Conservation (phyloP, 1,284 basidiomycete species). For the Ganoderma lingzhi region DNA sequence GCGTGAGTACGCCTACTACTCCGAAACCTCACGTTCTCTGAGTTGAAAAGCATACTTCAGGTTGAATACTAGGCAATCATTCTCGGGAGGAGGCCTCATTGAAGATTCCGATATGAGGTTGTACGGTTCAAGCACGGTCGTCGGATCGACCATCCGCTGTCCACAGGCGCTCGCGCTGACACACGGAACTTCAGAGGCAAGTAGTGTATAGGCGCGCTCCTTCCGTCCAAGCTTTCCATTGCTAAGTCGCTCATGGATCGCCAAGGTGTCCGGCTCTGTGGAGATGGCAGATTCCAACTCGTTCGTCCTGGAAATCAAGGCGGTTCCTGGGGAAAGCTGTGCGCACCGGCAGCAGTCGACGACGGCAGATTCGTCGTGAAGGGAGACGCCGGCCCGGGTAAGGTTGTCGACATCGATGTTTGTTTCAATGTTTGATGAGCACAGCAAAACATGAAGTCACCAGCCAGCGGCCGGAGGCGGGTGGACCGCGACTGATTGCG, state of each 20-base stretch:
- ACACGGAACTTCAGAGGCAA: neutral
- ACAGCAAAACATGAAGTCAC: neutral
- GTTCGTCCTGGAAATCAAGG: neutral
- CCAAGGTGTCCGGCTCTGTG: neutral
- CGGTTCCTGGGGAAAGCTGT: neutral
- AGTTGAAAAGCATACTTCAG: neutral
- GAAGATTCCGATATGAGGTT: constrained; percentile 7
- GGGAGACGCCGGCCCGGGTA: neutral
- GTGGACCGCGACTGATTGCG: no score
- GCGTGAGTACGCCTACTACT: constrained; percentile 8
- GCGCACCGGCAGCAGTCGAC: neutral
- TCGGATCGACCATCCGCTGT: neutral
- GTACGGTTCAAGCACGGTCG: constrained; percentile 7
- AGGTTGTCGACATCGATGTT: no score
- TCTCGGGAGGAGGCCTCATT: constrained; percentile 6
- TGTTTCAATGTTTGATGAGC: neutral
- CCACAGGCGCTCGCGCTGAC: neutral
- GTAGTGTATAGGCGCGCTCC: no score
- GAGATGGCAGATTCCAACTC: neutral
- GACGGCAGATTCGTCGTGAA: neutral
- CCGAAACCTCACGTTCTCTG: neutral
- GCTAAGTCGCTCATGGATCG: neutral
- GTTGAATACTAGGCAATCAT: constrained; percentile 2
- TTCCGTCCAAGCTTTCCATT: neutral
- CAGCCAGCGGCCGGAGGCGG: no score